Conservation (phyloP, 139 green algal genomes). For the Chlamydomonas sp. region DNA sequence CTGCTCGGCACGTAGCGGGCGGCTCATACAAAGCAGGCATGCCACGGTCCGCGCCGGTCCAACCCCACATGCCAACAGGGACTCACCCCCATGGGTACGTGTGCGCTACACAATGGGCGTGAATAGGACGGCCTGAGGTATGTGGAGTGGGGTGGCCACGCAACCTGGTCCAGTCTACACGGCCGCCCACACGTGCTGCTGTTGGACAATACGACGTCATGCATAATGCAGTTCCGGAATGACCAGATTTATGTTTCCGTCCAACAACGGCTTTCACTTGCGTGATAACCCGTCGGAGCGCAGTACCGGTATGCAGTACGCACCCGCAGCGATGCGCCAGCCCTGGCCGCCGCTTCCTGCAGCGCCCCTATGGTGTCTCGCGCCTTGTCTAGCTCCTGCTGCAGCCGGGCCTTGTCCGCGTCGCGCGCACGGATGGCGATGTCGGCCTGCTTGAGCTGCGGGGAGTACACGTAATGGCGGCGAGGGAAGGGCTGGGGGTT, state of each 20-base stretch:
- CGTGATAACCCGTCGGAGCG: too few species aligned
- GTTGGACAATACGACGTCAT: neutral
- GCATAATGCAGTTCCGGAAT: neutral
- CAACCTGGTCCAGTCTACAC: too few species aligned
- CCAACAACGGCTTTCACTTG: neutral
- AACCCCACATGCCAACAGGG: too few species aligned
- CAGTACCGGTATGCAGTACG: neutral
- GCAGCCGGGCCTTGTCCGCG: conserved; percentile 1
- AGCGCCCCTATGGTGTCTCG: neutral
- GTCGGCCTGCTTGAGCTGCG: too few species aligned
- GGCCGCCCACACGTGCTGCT: neutral
- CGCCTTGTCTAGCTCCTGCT: neutral
- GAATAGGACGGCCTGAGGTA: too few species aligned
- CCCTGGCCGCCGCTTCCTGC: conserved; percentile 5
- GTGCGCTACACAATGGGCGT: too few species aligned
- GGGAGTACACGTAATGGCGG: too few species aligned
- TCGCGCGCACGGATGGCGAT: neutral
- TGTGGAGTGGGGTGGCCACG: too few species aligned
- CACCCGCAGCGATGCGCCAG: neutral
- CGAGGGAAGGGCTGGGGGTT: too few species aligned
- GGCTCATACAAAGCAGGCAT: too few species aligned
- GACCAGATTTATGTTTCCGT: neutral
- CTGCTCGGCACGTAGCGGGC: neutral
- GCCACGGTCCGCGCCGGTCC: too few species aligned
- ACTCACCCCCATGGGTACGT: too few species aligned